Base-by-base conservation (phyloP, 768 basidiomycete genomes). In the Solioccasus polychromus region DNA sequence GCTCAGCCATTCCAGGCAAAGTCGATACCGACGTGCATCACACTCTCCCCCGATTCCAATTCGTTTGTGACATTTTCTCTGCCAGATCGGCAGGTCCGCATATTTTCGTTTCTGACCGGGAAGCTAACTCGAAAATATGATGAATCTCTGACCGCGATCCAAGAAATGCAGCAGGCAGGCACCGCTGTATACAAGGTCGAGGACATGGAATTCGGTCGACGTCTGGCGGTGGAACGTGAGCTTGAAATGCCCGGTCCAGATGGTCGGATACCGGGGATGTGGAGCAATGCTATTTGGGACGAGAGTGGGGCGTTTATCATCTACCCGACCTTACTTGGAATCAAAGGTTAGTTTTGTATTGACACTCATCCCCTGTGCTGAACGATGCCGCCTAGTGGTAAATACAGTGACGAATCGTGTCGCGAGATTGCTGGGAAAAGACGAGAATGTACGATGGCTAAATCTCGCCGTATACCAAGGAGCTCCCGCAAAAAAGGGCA, bases 81-180 rank as follows among this genome's bases (percentile, higher is more conserved):
- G 6, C 92, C 94, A 17, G 92, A 95, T 65, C 86, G 94, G 15
- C 90, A 95, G 68, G 83, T 99, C 34, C 89, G 95, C 42, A 75
- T 97, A 40, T 99, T 99, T 71, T 86, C 83, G 22, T 92, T 97
- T 74, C 75, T 93, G 10, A 78, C 80, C 0, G 96, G 92, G 7
- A 96, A 94, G 61, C 71, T 97, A 53, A 83, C 81, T 14, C 83
- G 95, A 17, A 91, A 90, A 62, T 99, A 97, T 63, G 96, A 99
- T 51, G 96, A 99, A 67, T 92, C 89, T 0, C 75, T 98, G 6
- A 71, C 79, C 23, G 94, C 96, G 0, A 88, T 94, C 30, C 91
- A 95, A 62, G 94, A 97, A 66, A 97, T 99, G 93, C 96, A 99
- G 64, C 96, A 98, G 64, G 94, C 93, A 2, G 95, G 93, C 1